Evolutionary conservation across 2,329 filamentous ascomycete genomes (phyloP).

Genomic region (Pyrenophora graminea): DNA sequence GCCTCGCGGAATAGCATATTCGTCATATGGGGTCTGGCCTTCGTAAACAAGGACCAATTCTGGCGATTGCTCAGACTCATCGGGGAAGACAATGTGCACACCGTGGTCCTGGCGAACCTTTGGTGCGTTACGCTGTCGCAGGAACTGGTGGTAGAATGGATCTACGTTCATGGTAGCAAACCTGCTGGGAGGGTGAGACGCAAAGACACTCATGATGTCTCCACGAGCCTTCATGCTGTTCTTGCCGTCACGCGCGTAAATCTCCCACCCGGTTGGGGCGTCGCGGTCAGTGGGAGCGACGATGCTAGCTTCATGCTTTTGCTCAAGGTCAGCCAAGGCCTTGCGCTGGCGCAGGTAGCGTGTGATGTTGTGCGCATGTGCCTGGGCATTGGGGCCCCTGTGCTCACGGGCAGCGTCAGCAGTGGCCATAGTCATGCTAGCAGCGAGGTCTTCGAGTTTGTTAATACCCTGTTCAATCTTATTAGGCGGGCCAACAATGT

Average conservation of each 20-base stretch:
- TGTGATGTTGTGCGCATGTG: conserved; percentile 83
- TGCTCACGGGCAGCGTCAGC: conserved; percentile 84
- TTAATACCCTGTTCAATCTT: conserved; percentile 76
- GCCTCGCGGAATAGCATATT: conserved; percentile 60
- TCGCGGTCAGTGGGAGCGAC: conserved; percentile 74
- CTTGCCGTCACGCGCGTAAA: conserved; percentile 85
- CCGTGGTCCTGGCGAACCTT: conserved; percentile 70
- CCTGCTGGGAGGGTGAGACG: conserved; percentile 72
- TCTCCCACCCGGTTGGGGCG: conserved; percentile 78
- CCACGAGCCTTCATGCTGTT: conserved; percentile 76
- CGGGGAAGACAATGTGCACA: conserved; percentile 74
- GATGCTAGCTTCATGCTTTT: conserved; percentile 80
- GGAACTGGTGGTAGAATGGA: conserved; percentile 76
- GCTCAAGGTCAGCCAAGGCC: conserved; percentile 82
- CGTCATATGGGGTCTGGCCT: conserved; percentile 58
- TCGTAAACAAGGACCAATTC: conserved; percentile 77
- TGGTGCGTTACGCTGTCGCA: conserved; percentile 66
- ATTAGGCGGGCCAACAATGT: conserved; percentile 78
- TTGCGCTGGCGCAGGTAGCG: conserved; percentile 82
- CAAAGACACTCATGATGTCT: conserved; percentile 74
- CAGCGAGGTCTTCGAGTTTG: conserved; percentile 84
- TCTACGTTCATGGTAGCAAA: conserved; percentile 71
- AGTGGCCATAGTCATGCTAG: conserved; percentile 81
- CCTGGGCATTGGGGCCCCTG: conserved; percentile 71
- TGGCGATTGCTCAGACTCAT: conserved; percentile 60